Conservation (phyloP, 345 rosid species). For the Ceriops tagal region DNA sequence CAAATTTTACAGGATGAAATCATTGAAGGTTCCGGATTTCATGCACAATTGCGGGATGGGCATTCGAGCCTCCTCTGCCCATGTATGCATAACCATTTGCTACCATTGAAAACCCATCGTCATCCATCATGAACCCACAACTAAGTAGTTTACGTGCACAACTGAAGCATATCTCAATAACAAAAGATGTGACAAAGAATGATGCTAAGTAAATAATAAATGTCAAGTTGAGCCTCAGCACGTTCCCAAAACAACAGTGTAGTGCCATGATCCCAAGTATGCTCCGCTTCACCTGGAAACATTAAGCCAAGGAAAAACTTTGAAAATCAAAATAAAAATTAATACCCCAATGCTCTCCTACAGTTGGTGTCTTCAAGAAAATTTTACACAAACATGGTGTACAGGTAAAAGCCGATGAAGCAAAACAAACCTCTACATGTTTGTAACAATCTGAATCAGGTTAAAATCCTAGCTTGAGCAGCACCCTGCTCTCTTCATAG, state of each 20-base stretch:
- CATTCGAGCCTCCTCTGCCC: too few species aligned
- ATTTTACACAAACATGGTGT: constrained; percentile 36
- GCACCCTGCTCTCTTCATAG: constrained; percentile 81
- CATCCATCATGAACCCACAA: too few species aligned
- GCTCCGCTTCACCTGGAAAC: constrained; percentile 19
- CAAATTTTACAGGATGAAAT: too few species aligned
- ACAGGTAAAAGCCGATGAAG: constrained; percentile 15
- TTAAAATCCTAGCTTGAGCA: constrained; percentile 59
- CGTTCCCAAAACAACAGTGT: constrained; percentile 14
- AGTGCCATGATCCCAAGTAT: constrained; percentile 19
- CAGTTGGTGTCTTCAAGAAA: constrained; percentile 26
- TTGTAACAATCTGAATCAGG: constrained; percentile 13
- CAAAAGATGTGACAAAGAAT: too few species aligned
- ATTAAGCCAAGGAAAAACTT: constrained; percentile 14
- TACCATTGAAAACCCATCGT: too few species aligned
- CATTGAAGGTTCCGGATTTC: too few species aligned
- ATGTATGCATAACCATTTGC: too few species aligned
- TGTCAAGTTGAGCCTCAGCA: too few species aligned
- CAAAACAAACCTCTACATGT: constrained; percentile 30
- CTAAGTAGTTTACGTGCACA: too few species aligned
- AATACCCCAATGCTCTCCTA: constrained; percentile 24
- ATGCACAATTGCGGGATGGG: too few species aligned
- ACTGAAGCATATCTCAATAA: too few species aligned
- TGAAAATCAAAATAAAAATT: constrained; percentile 21
- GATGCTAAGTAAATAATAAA: too few species aligned